These are phyloP conservation scores for Syzygium aqueum DNA, from an alignment of 345 rosid species.

Conservation along the genomic window DNA sequence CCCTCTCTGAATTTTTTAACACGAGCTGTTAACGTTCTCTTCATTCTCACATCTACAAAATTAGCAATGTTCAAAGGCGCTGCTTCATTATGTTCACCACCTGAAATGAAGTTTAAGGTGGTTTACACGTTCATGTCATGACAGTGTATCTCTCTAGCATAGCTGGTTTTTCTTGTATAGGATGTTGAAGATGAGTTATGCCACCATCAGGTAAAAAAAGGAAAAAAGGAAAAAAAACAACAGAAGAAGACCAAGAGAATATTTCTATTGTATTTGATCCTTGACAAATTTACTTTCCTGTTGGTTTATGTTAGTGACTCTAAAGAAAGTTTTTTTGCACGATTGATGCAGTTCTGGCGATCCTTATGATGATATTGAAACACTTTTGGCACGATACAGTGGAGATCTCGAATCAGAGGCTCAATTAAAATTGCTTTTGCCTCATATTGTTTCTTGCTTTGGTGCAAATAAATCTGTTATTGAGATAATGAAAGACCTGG, in stretches of 20 bases:
- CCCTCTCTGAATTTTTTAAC: neutral
- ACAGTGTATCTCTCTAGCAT: neutral
- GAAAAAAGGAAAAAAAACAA: neutral
- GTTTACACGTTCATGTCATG: neutral
- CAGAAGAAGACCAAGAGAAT: neutral
- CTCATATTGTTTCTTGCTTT: conserved; percentile 63
- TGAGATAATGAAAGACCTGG: conserved; percentile 64
- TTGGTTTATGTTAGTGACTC: neutral
- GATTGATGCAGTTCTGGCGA: conserved; percentile 54
- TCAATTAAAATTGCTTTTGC: conserved; percentile 50
- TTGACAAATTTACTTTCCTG: neutral
- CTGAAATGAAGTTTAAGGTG: no score
- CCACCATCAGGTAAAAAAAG: neutral
- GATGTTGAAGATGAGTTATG: neutral
- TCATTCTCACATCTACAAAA: neutral
- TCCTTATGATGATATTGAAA: conserved; percentile 45
- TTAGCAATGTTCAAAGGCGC: neutral
- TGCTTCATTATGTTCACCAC: neutral
- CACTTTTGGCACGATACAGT: conserved; percentile 46
- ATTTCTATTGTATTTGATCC: neutral
- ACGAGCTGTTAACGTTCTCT: neutral
- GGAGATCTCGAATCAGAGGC: conserved; percentile 52
- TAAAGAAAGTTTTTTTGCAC: neutral
- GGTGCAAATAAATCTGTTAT: conserved; percentile 45
- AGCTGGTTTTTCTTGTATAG: neutral